Percentiles rank a stretch among this genome's conserved stretches.
phyloP scores from a whole-genome alignment of 2,329 filamentous ascomycete genomes.

The Colletotrichum zoysiae region DNA sequence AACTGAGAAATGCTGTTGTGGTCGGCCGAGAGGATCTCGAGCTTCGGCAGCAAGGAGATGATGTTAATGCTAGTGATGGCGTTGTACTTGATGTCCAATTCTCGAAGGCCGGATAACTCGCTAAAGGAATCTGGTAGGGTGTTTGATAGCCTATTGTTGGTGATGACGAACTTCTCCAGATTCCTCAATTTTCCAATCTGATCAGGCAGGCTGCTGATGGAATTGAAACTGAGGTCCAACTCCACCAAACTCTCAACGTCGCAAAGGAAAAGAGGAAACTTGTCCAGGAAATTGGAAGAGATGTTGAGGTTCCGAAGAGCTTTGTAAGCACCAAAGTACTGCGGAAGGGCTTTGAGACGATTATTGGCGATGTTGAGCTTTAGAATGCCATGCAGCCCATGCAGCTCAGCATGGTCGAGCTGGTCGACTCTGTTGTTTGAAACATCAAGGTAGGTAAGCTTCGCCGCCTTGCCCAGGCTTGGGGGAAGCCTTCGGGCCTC shows the following conservation, averaged over 20 bases:
- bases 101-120: conserved; percentile 82
- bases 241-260: conserved; percentile 87
- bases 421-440: conserved; percentile 94
- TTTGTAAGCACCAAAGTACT: conserved; percentile 85
- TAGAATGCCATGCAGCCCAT: conserved; percentile 79
- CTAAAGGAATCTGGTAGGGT: conserved; percentile 80
- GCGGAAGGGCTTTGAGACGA: conserved; percentile 80
- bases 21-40: conserved; percentile 90
- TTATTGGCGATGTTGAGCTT: conserved; percentile 97
- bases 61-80: conserved; percentile 88
- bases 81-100: conserved; percentile 96
- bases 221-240: conserved; percentile 96
- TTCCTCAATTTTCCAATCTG: conserved; percentile 82
- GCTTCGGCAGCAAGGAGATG: conserved; percentile 83
- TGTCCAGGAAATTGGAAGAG: conserved; percentile 90
- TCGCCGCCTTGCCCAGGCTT: conserved; percentile 84
- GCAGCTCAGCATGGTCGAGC: conserved; percentile 85
- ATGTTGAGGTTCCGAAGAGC: conserved; percentile 87
- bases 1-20: conserved; percentile 95
- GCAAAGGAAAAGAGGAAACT: conserved; percentile 88
- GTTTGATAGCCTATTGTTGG: conserved; percentile 89
- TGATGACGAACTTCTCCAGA: conserved; percentile 91
- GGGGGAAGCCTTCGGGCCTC: conserved; percentile 88
- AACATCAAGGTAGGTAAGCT: conserved; percentile 89
- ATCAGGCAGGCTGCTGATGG: conserved; percentile 81